Percentiles rank a stretch among this genome's conserved stretches.
Conservation (phyloP, 805 yeast species). For the Sungouiozyma intestinalis region DNA sequence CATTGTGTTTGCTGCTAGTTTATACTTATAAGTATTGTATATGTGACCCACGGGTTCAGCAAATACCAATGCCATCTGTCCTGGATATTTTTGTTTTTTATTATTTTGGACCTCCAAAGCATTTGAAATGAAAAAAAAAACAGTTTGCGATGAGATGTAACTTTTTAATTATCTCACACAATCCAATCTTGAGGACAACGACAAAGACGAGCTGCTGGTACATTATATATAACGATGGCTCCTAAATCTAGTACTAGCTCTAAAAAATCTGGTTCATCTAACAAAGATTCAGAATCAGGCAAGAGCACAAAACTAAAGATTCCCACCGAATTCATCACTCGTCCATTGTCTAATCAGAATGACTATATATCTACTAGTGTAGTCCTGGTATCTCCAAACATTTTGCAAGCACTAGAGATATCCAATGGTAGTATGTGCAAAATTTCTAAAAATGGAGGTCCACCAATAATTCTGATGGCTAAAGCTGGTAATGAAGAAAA, state of each 20-base stretch:
- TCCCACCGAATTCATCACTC: slow-evolving; percentile 31
- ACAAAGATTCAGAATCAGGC: slow-evolving; percentile 9
- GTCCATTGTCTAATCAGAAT: slow-evolving; percentile 25
- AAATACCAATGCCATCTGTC: too few relatives aligned
- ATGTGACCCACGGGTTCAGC: too few relatives aligned
- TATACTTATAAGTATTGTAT: slow-evolving; percentile 46
- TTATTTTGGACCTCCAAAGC: background rate
- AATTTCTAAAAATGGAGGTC: slow-evolving; percentile 36
- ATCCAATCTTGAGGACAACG: background rate
- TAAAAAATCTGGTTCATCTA: slow-evolving; percentile 17
- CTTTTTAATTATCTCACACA: background rate
- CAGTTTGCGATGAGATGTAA: background rate
- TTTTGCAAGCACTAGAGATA: slow-evolving; percentile 39
- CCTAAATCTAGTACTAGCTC: slow-evolving; percentile 22
- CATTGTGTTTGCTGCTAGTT: slow-evolving; percentile 92
- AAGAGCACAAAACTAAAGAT: slow-evolving; percentile 26
- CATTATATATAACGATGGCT: slow-evolving; percentile 13
- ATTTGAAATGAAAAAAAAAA: background rate
- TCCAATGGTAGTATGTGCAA: slow-evolving; percentile 36
- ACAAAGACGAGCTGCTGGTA: background rate
- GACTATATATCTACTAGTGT: slow-evolving; percentile 28
- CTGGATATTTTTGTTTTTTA: too few relatives aligned
- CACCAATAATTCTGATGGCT: slow-evolving; percentile 38
- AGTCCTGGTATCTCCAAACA: slow-evolving; percentile 34
- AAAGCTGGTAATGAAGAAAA: slow-evolving; percentile 29